phyloP scores from a whole-genome alignment of 257 asterid genomes.

The Sherardia arvensis region DNA sequence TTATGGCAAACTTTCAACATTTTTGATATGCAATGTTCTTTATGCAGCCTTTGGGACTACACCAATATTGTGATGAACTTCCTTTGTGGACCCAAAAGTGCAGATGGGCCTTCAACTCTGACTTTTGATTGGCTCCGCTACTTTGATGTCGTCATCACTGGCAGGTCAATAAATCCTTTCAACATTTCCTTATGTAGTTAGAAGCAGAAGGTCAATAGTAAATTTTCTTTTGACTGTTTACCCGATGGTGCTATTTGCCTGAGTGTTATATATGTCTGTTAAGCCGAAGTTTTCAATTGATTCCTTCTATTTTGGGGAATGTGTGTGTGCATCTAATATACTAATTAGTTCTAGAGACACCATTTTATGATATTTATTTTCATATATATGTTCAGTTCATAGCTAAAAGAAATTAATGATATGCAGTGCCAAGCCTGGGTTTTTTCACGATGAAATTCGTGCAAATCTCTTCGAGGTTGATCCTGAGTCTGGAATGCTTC shows the following conservation, averaged over 20 bases:
- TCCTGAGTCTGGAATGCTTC: slow-evolving; percentile 80
- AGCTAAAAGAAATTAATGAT: background rate
- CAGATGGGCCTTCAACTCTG: slow-evolving; percentile 39
- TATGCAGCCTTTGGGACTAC: slow-evolving; percentile 96
- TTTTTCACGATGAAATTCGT: slow-evolving; percentile 88
- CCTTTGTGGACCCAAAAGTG: slow-evolving; percentile 56
- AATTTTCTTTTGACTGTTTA: background rate
- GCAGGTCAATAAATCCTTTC: slow-evolving; percentile 55
- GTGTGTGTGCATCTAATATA: background rate
- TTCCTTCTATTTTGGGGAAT: background rate
- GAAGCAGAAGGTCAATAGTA: background rate
- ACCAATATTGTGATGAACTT: slow-evolving; percentile 92
- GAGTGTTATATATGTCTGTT: background rate
- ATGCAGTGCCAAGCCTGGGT: slow-evolving; percentile 90
- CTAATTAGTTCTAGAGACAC: background rate
- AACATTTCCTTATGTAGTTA: background rate
- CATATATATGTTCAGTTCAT: background rate
- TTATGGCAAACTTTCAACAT: background rate
- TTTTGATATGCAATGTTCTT: background rate
- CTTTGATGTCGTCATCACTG: slow-evolving; percentile 88
- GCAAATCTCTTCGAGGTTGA: slow-evolving; percentile 87
- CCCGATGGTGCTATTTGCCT: background rate
- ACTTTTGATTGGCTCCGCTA: slow-evolving; percentile 74
- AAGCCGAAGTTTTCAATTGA: background rate
- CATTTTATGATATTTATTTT: background rate